Base-by-base conservation (phyloP, 2,329 filamentous ascomycete genomes). In the Botryosphaeria dothidea region DNA sequence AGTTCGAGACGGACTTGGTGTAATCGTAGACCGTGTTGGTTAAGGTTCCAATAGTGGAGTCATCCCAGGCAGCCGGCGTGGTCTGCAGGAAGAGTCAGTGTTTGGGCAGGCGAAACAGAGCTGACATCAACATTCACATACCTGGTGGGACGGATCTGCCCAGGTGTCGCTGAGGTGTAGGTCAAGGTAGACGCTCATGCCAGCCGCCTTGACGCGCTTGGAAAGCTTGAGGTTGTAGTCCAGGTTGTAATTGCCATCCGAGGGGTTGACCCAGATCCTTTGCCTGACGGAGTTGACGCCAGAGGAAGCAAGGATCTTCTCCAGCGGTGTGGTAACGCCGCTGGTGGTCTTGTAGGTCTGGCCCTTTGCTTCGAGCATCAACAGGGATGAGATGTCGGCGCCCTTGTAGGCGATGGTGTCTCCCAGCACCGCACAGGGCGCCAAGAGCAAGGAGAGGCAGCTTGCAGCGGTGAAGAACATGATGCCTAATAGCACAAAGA, bases 211-310 rank as follows among this genome's bases (percentile, higher is more conserved):
- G 2, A 88, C 88, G 56, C 89, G 83, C 73, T 84, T 84, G 3
- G 87, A 90, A 19, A 92, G 81, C 65, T 84, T 78, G 67, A 92
- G 73, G 73, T 91, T 92, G 77, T 92, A 92, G 66, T 85, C 85
- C 43, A 92, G 81, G 74, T 90, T 85, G 75, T 92, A 92, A 69
- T 84, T 82, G 57, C 88, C 88, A 68, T 86, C 82, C 9, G 83
- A 79, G 0, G 87, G 86, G 31, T 62, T 51, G 58, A 62, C 89
- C 90, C 89, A 92, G 48, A 92, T 75, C 23, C 90, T 83, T 74
- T 92, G 89, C 19, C 89, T 85, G 51, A 91, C 86, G 0, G 86
- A 89, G 75, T 91, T 92, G 69, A 90, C 85, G 15, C 89, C 90
- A 29, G 81, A 85, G 11, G 78, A 78, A 3, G 81, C 83, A 3